Evolutionary conservation across 2,329 filamentous ascomycete species (phyloP).

Genomic region (Nemania sp.): DNA sequence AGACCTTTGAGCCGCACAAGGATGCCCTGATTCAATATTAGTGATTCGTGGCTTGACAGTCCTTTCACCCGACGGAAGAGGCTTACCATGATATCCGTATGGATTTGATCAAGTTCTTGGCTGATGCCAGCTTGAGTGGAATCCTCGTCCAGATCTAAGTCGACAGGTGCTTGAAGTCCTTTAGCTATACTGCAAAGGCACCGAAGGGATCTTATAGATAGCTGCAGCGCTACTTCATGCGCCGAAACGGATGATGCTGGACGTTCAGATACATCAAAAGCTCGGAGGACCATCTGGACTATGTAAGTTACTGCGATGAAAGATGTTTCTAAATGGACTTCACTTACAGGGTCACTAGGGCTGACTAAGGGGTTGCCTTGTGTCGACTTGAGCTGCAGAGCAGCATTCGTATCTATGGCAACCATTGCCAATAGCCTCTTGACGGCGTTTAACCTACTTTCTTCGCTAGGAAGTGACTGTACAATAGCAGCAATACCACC

Average conservation of each 20-base stretch:
- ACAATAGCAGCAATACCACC: constrained; percentile 75
- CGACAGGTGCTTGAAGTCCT: constrained; percentile 69
- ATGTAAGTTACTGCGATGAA: constrained; percentile 29
- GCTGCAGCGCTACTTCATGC: constrained; percentile 52
- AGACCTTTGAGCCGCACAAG: constrained; percentile 48
- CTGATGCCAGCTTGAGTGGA: constrained; percentile 3
- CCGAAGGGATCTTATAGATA: constrained; percentile 61
- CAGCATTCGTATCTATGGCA: constrained; percentile 60
- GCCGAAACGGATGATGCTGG: constrained; percentile 31
- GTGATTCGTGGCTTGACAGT: constrained; percentile 46
- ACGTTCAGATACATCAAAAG: constrained; percentile 35
- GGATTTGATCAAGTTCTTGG: constrained; percentile 41
- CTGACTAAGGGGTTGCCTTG: constrained; percentile 31
- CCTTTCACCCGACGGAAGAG: neutral
- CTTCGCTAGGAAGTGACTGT: constrained; percentile 67
- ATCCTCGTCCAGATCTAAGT: constrained; percentile 60
- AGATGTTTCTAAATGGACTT: constrained; percentile 17
- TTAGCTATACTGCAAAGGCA: constrained; percentile 73
- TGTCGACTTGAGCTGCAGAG: constrained; percentile 42
- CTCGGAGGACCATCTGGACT: constrained; percentile 33
- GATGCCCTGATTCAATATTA: constrained; percentile 29
- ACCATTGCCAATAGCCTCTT: constrained; percentile 64
- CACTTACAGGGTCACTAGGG: constrained; percentile 35
- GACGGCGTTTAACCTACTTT: constrained; percentile 56
- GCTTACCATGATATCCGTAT: constrained; percentile 52